Evolutionary conservation across 257 asterid species (phyloP).

Genomic region (Solanum neorickii): DNA sequence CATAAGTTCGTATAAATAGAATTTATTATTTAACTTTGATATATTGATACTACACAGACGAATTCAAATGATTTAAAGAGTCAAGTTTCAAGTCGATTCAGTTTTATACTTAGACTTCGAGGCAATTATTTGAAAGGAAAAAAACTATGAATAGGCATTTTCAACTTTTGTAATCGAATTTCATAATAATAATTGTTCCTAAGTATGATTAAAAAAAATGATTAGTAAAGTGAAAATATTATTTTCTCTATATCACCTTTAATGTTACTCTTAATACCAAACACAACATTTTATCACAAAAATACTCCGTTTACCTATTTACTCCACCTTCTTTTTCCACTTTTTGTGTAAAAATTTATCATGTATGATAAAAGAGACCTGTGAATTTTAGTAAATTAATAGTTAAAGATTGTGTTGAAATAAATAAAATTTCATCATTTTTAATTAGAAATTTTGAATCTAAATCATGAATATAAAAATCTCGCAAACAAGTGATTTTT

Average conservation of each 20-base stretch:
- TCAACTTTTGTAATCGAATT: background rate
- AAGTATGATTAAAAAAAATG: background rate
- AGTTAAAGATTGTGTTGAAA: background rate
- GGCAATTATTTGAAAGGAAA: too few species aligned
- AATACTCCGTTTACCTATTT: background rate
- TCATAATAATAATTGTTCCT: background rate
- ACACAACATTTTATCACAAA: background rate
- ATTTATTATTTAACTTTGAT: background rate
- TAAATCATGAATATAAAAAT: background rate
- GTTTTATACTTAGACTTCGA: accelerated
- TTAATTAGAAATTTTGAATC: background rate
- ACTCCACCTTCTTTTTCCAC: background rate
- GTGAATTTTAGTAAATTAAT: background rate
- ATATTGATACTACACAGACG: accelerated
- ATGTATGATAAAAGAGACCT: background rate
- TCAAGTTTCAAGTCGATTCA: background rate
- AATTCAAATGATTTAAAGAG: background rate
- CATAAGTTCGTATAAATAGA: background rate
- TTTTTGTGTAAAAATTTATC: background rate
- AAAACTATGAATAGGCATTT: background rate
- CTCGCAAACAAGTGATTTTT: accelerated
- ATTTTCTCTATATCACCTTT: background rate
- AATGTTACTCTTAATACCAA: background rate
- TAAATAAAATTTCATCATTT: background rate
- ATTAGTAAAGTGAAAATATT: background rate